Evolutionary conservation across 2,329 filamentous ascomycete species (phyloP), one percentile per base, ranked within the genome.

Genomic region (Ascochyta viciae-villosae): DNA sequence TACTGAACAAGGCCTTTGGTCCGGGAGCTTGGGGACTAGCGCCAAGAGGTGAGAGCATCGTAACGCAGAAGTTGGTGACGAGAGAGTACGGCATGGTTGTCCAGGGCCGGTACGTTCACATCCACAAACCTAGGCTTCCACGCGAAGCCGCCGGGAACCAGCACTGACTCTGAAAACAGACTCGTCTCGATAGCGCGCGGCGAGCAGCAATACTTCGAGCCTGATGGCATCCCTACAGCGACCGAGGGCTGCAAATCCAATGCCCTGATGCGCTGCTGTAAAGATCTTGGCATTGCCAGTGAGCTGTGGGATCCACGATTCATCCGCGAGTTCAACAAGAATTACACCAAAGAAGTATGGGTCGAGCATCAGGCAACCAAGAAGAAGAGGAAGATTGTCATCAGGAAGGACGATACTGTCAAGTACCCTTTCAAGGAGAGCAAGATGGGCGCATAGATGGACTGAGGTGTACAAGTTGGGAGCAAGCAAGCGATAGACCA

Each of bases 241-340:
- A 93, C 93, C 57, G 95, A 99, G 78, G 95, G 95, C 49, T 96
- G 92, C 83, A 97, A 97, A 79, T 96, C 92, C 61, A 99, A 99
- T 74, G 95, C 95, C 12, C 83, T 99, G 64, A 96, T 98, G 88
- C 90, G 95, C 55, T 98, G 94, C 84, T 98, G 95, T 82, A 99
- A 99, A 81, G 95, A 99, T 76, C 80, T 99, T 29, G 95, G 95
- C 33, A 90, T 99, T 63, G 95, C 92, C 1, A 93, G 89, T 62
- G 95, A 99, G 78, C 84, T 99, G 19, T 99, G 95, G 95, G 95
- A 99, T 79, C 95, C 95, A 33, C 82, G 90, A 51, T 99, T 90
- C 79, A 92, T 98, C 63, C 86, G 90, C 67, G 85, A 85, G 66
- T 99, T 92, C 80, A 90, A 90, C 82, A 87, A 86, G 67, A 80